Evolutionary conservation across 2,329 filamentous ascomycete genomes (phyloP), one percentile per base, ranked within the genome.

Genomic region (Cercospora beticola): DNA sequence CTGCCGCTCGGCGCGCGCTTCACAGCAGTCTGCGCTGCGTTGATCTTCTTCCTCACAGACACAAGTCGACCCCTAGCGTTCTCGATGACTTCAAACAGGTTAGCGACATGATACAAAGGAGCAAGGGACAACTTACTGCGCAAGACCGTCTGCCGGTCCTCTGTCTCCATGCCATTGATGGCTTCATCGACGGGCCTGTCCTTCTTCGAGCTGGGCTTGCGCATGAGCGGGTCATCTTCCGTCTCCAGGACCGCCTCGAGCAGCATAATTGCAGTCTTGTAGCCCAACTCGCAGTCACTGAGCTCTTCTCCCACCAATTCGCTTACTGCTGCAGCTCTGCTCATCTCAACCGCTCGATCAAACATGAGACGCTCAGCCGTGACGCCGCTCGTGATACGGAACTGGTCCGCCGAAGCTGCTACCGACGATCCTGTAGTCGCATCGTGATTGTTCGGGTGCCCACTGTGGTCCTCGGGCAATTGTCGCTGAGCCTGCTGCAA

Each of bases 281-380:
- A 99, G 18, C 93, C 94, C 28, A 97, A 89, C 77, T 98, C 94
- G 77, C 94, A 98, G 16, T 93, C 93, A 0, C 84, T 82, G 26
- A 98, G 83, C 79, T 98, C 94, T 71, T 95, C 92, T 67, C 94
- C 93, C 1, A 95, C 93, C 61, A 99, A 91, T 81, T 99, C 95
- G 75, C 97, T 96, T 77, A 98, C 95, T 7, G 95, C 95, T 7
- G 95, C 94, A 4, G 92, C 89, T 63, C 93, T 89, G 78, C 93
- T 97, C 95, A 99, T 98, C 79, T 99, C 95, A 23, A 98, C 83
- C 0, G 95, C 95, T 58, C 95, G 92, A 74, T 99, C 95, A 78
- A 97, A 99, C 93, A 99, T 97, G 57, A 99, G 84, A 81, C 94
- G 97, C 82, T 98, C 95, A 0, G 95, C 95, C 23, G 93, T 97